Evolutionary conservation across 495 filamentous ascomycete genomes (phyloP), one percentile per base, ranked within the genome.

Genomic region (Aspergillus funiculosus): DNA sequence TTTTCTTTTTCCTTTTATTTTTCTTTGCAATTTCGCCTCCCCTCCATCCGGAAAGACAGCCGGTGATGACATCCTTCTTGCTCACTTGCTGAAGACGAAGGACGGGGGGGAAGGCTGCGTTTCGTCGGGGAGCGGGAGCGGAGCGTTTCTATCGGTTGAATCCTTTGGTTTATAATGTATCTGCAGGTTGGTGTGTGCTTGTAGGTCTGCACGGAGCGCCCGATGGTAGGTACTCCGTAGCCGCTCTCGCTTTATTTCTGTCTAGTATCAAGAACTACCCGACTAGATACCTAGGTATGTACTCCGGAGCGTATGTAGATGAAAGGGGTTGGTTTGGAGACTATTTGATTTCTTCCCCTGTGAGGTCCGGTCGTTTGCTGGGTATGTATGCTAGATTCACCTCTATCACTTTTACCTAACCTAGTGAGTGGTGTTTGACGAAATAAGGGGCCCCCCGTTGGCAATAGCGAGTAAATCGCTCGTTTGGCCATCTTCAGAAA

Each of bases 261-360:
- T n/a, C n/a, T n/a, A n/a, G n/a, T n/a, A n/a, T n/a, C n/a, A n/a
- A n/a, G n/a, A n/a, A n/a, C n/a, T n/a, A n/a, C n/a, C n/a, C n/a
- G n/a, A n/a, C n/a, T n/a, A n/a, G n/a, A n/a, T n/a, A n/a, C n/a
- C n/a, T n/a, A n/a, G n/a, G n/a, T n/a, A n/a, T n/a, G n/a, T n/a
- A n/a, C n/a, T n/a, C n/a, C n/a, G n/a, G n/a, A n/a, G n/a, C n/a
- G n/a, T n/a, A n/a, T n/a, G n/a, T n/a, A n/a, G n/a, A n/a, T n/a
- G n/a, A 15, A 40, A 46, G 20, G 22, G 8, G 17, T 31, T 38
- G 39, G 34, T 39, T 19, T 20, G 13, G 32, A 44, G 13, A 38
- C 43, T 46, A 46, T 46, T 46, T 17, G 15, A 17, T 19, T 37
- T 37, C 34, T n/a, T 37, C 31, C 34, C 34, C 17, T 37, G 35